Percentiles rank a stretch among this genome's conserved stretches.
phyloP scores from a whole-genome alignment of 345 rosid species.

The Arabidopsis arenosa region DNA sequence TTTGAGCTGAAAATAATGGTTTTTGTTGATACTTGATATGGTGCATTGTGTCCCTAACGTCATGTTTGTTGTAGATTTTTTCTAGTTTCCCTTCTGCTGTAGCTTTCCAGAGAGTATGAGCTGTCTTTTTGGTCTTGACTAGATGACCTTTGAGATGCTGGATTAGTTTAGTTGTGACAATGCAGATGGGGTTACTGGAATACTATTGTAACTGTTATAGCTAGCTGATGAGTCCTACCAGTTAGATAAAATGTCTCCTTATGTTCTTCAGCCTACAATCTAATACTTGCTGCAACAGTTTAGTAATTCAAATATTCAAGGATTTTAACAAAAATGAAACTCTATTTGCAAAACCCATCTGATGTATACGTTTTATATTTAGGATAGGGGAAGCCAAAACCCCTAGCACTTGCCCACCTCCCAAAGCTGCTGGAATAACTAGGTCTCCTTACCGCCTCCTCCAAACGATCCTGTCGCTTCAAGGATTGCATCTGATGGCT shows the following conservation, averaged over 20 bases:
- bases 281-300: neutral
- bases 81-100: neutral
- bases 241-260: conserved; percentile 6
- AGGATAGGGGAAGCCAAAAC: conserved; percentile 63
- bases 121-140: conserved; percentile 16
- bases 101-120: neutral
- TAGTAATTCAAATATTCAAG: conserved; percentile 3
- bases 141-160: conserved; percentile 8
- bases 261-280: conserved; percentile 4
- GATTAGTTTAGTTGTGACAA: conserved; percentile 2
- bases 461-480: conserved; percentile 75
- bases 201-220: too few species aligned
- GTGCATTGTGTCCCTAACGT: neutral
- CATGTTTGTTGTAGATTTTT: neutral
- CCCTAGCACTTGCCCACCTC: conserved; percentile 81
- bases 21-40: neutral
- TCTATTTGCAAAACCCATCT: too few species aligned
- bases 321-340: too few species aligned
- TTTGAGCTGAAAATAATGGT: neutral
- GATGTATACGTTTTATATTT: conserved; percentile 24
- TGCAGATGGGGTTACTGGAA: conserved; percentile 8
- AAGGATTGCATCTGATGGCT: conserved; percentile 51
- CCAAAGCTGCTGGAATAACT: conserved; percentile 56
- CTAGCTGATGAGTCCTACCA: conserved; percentile 13
- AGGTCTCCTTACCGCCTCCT: too few species aligned